Evolutionary conservation across 116 monocot genomes (phyloP), one percentile per base, ranked within the genome.

Genomic region (Cymodocea nodosa): DNA sequence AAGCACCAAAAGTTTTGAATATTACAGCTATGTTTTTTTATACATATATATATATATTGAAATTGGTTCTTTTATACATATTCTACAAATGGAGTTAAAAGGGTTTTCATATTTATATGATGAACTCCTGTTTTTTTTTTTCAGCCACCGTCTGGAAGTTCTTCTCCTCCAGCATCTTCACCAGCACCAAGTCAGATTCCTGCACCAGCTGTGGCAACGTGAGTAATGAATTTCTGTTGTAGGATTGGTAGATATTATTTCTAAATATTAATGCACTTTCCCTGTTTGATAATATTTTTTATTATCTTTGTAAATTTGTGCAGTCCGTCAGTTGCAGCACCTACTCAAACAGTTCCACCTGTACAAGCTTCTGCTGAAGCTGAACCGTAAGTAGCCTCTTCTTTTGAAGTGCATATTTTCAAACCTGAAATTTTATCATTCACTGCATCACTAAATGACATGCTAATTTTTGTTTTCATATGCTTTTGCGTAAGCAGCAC

Each of bases 101-200:
- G 0, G 44, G 44, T 0, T 6, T 6, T 11, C 44, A 44, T 44
- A 44, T 8, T 6, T 54, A 35, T 63, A 40, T 70, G 22, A 62
- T 48, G 4, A 44, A 49, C 23, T 19, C 48, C 16, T 30, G 30
- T n/a, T 15, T 56, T 65, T 23, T 18, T 22, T 25, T 23, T 63
- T 64, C 50, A 70, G 76, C 52, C 59, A 30, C 51, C 70, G 24
- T 56, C 70, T 64, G 44, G 71, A 23, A 71, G 49, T 39, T n/a
- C 71, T 13, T 44, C 40, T 65, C 15, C 69, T 49, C 63, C 62
- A 37, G 39, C 67, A 35, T 35, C 60, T 15, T 58, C 69, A 59
- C 20, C 65, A 35, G 58, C 55, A 22, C 30, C 62, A 35, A 13
- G 34, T 65, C 76, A 50, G n/a, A 53, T 23, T 35, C 25, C 60